phyloP scores from a whole-genome alignment of 805 yeast genomes.

The Nakazawaea siamensis region DNA sequence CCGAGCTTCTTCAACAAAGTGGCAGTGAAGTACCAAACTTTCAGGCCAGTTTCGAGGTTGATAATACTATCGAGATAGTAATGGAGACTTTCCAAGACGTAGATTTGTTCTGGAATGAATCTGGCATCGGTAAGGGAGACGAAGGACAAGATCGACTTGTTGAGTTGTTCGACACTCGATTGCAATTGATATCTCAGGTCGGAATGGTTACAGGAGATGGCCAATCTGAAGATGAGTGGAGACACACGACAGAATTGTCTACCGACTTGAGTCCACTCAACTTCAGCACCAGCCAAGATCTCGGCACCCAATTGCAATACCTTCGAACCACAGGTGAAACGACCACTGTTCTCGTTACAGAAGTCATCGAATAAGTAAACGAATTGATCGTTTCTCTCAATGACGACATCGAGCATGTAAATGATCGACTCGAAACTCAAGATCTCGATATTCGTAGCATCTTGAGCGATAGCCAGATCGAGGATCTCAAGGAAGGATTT shows the following conservation, averaged over 20 bases:
- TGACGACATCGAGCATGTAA: constrained; percentile 50
- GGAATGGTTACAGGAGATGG: constrained; percentile 18
- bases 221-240: constrained; percentile 38
- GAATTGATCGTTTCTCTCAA: constrained; percentile 61
- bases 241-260: constrained; percentile 57
- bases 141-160: constrained; percentile 31
- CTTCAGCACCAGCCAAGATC: constrained; percentile 38
- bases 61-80: constrained; percentile 39
- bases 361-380: constrained; percentile 48
- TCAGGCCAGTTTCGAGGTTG: constrained; percentile 27
- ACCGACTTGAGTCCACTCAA: constrained; percentile 55
- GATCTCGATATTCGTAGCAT: constrained; percentile 19
- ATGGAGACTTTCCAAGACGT: constrained; percentile 53
- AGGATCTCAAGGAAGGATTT: constrained; percentile 28
- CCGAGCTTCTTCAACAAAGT: constrained; percentile 47
- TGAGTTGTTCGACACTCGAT: constrained; percentile 19
- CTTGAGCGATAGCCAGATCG: constrained; percentile 16
- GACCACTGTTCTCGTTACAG: constrained; percentile 21
- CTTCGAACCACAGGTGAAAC: constrained; percentile 1
- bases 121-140: constrained; percentile 36
- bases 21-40: constrained; percentile 32
- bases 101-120: constrained; percentile 54
- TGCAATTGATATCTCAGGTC: constrained; percentile 11
- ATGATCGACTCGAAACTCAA: constrained; percentile 48
- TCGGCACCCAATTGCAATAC: constrained; percentile 17